A percentile compares a stretch with the other conserved stretches of the same genome.
Conservation (phyloP, 2,329 filamentous ascomycete species). For the Pyricularia grisea region DNA sequence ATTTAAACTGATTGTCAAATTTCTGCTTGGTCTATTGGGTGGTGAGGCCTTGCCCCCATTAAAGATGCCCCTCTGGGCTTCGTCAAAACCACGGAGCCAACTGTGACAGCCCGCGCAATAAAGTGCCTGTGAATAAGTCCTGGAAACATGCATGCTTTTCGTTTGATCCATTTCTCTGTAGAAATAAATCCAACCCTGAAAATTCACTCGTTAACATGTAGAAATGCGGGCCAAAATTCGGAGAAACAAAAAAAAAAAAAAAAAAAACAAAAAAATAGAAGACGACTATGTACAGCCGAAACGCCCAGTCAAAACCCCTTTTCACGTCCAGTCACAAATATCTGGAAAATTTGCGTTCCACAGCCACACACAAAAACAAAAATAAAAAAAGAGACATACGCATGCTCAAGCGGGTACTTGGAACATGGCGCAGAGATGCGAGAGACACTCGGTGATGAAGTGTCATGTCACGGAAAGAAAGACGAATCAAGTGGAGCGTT, state of each 20-base stretch:
- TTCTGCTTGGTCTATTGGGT: neutral
- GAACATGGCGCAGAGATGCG: neutral
- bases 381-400: neutral
- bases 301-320: neutral
- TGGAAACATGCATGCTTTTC: neutral
- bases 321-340: neutral
- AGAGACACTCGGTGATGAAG: neutral
- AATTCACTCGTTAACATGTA: neutral
- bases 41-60: neutral
- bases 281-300: neutral
- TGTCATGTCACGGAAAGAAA: neutral
- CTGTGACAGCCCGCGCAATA: neutral
- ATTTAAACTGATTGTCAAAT: neutral
- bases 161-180: neutral
- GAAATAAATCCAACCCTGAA: neutral
- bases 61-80: neutral
- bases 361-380: neutral
- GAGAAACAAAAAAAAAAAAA: neutral
- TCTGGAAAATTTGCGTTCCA: neutral
- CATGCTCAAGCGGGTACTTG: neutral
- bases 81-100: neutral
- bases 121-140: neutral
- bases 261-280: neutral
- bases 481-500: neutral
- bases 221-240: neutral